Evolutionary conservation across 2,329 filamentous ascomycete genomes (phyloP), one percentile per base, ranked within the genome.

Genomic region (Magnaporthiopsis rhizophila): DNA sequence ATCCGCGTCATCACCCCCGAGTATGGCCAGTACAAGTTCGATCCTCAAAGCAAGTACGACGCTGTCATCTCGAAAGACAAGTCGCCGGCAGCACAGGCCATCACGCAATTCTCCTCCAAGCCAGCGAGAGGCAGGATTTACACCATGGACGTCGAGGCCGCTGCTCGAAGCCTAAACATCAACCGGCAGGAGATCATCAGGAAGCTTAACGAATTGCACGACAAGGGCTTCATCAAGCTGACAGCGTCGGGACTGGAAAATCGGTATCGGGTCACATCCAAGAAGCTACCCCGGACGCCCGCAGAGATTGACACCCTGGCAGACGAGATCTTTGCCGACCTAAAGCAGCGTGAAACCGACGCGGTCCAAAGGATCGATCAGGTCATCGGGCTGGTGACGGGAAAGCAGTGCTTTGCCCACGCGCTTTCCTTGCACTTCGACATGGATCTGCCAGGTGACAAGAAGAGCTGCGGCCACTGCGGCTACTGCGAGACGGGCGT

Each of bases 401-500:
- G 75, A 0, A 68, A 71, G 2, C 70, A 73, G 26, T 88, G 86
- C 68, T 82, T 86, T 65, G 80, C 85, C 0, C 72, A 74, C 1
- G 73, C 77, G 0, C 74, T 89, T 0, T 82, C 85, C 0, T 69
- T 77, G 32, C 82, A 88, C 67, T 87, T 88, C 66, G 85, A 84
- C 28, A 85, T 86, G 72, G 71, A 71, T 3, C 71, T 85, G 3
- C 78, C 80, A 0, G 73, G 75, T 5, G 73, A 73, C 0, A 77
- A 77, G 61, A 67, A 71, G 0, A 74, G 78, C 24, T 88, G 86
- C 65, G 83, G 82, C 0, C 81, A 85, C 66, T 87, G 84, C 69
- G 84, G 82, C 0, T 82, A 74, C 67, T 82, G 80, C 65, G 63
- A 74, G 9, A 79, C 76, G 0, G 75, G 76, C 2, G 68, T 71